Base-by-base conservation (phyloP, 768 basidiomycete species). In the Harrya chromipes region DNA sequence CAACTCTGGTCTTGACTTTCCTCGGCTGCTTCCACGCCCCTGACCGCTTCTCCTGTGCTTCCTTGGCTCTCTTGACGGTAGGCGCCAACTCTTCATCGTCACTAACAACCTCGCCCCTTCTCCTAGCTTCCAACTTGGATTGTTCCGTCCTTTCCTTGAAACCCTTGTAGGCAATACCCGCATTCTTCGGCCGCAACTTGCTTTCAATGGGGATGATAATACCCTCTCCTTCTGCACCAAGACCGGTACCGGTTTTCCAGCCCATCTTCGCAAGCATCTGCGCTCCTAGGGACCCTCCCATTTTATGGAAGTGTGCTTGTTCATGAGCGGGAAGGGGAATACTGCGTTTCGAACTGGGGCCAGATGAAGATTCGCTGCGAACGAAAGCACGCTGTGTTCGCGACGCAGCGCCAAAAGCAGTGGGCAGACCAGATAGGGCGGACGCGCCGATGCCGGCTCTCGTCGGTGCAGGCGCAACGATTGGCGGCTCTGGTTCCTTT, bases 261-360 rank as follows among this genome's bases (percentile, higher is more conserved):
- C 97, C 97, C 87, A 94, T 94, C 73, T 94, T 98, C 26, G 81
- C 81, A 20, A 99, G 80, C 81, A 98, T 83, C 49, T 85, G 85
- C 17, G 94, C 89, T 57, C 94, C 95, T 53, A 92, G 85, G 0
- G 87, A 76, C 14, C 82, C 78, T 36, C 80, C 74, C 12, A 98
- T 75, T 58, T 87, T 90, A 54, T 72, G 76, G 67, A 99, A 95
- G 64, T 97, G 94, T n/a, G 76, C 74, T 50, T 76, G 73, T 59
- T 98, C 94, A 16, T 75, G 60, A 1, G 81, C 70, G 17, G 79
- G 80, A 17, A 97, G 77, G 4, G 75, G 72, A 4, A 75, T 72
- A 3, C 74, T 71, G 16, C 78, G 70, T 42, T 58, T 60, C 12
- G 78, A 78, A 1, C 78, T 67, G 14, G 60, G 60, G 21, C 51